Base-by-base conservation (phyloP, 1,284 basidiomycete species). In the Ceratobasidium theobromae region DNA sequence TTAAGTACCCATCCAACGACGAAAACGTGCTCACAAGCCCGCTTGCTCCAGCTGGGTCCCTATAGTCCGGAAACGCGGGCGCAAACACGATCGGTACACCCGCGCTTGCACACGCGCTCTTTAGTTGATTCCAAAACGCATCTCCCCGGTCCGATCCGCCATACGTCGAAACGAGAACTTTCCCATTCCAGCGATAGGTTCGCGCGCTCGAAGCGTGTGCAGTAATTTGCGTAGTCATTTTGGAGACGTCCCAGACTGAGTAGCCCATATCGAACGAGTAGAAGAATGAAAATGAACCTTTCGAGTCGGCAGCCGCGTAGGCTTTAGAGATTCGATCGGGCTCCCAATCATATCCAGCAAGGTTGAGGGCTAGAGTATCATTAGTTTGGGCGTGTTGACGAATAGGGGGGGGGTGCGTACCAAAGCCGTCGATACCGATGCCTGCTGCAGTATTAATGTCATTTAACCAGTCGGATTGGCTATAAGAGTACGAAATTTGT, bases 1-100 rank as follows among this genome's bases (percentile, higher is more conserved):
- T 77, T 67, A 76, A 75, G 69, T 77, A 77, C 8, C 76, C 76
- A 62, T 77, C 75, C 27, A 77, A 73, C 23, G 72, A 73, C 6
- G 76, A 67, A 62, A 75, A 77, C 14, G 35, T 72, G n/a, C 67
- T 70, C n/a, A 75, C 53, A 28, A 77, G 46, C 40, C 62, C 46
- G 38, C 66, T 66, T 5, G 75, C 73, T 2, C 66, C 57, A n/a
- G 55, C 51, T 1, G 74, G 74, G 43, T 76, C 75, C 35, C 75
- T 69, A 60, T 72, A 77, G 32, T 60, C 71, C 23, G 72, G 75
- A 65, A 77, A 76, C 2, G 75, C 76, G 0, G 76, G 76, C 1
- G 76, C 75, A 33, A 77, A 67, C 11, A 69, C 70, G 43, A 76
- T 70, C 5, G 69, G 69, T 41, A 76, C 71, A 11, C 75, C 76